These are phyloP conservation scores for Apiotrichum porosum DNA, from an alignment of 1,284 basidiomycete species.

Conservation along the genomic window DNA sequence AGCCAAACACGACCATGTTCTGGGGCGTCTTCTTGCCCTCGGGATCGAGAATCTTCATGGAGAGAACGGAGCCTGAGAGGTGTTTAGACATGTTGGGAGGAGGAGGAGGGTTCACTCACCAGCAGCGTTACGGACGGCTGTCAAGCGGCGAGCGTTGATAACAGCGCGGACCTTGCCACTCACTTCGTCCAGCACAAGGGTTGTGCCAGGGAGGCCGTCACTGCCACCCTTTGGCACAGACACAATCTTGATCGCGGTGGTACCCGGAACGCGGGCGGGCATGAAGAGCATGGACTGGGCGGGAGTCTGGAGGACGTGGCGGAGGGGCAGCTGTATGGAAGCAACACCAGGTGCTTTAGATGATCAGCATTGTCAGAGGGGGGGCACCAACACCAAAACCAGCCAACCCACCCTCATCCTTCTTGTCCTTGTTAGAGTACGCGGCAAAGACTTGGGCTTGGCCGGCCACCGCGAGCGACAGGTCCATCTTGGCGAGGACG, in stretches of 20 bases:
- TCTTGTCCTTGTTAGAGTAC: conserved; percentile 21
- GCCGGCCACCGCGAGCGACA: conserved; percentile 29
- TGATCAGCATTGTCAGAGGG: not conserved
- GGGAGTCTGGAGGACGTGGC: conserved; percentile 27
- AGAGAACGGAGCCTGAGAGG: conserved; percentile 74
- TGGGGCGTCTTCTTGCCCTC: conserved; percentile 43
- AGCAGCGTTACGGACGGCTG: conserved; percentile 72
- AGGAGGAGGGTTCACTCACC: conserved; percentile 53
- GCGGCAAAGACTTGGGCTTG: conserved; percentile 40
- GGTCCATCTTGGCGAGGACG: conserved; percentile 30
- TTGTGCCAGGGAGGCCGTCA: conserved; percentile 67
- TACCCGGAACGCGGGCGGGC: conserved; percentile 38
- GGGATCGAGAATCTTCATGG: conserved; percentile 55
- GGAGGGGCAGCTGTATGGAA: conserved; percentile 39
- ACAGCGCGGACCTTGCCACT: conserved; percentile 65
- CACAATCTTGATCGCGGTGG: conserved; percentile 63
- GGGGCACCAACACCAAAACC: too few relatives aligned
- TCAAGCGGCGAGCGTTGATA: conserved; percentile 69
- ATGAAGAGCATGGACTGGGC: conserved; percentile 45
- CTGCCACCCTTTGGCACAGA: conserved; percentile 56
- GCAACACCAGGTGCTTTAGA: conserved; percentile 6
- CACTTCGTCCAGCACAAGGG: conserved; percentile 65
- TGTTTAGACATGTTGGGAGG: too few relatives aligned
- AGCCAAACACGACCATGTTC: conserved; percentile 64
- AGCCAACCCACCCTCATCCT: conserved; percentile 9